Percentiles rank a stretch among this genome's conserved stretches.
Conservation (phyloP, 345 rosid genomes). For the Carallia pectinifolia region DNA sequence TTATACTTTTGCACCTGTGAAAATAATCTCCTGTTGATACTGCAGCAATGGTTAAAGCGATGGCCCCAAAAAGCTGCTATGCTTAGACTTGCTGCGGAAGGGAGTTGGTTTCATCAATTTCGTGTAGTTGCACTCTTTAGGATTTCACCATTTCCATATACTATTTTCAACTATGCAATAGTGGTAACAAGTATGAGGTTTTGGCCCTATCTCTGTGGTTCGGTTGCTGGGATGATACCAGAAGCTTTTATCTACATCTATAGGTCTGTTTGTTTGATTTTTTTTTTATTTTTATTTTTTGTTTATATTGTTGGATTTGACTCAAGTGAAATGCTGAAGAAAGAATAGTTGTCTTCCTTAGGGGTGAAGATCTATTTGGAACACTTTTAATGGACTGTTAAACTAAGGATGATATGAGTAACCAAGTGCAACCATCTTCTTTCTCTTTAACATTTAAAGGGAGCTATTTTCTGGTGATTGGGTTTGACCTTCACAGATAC, state of each 20-base stretch:
- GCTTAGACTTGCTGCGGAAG: constrained; percentile 86
- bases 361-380: too few species aligned
- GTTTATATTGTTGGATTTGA: background rate
- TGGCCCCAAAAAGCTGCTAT: constrained; percentile 91
- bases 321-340: background rate
- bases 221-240: constrained; percentile 92
- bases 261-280: constrained; percentile 43
- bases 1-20: background rate
- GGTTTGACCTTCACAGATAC: too few species aligned
- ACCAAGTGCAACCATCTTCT: too few species aligned
- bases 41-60: constrained; percentile 88
- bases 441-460: too few species aligned
- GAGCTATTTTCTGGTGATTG: too few species aligned
- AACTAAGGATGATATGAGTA: too few species aligned
- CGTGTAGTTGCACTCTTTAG: constrained; percentile 87
- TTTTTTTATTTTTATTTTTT: background rate
- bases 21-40: constrained; percentile 11
- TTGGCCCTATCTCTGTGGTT: constrained; percentile 90
- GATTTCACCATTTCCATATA: constrained; percentile 97
- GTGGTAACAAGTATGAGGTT: constrained; percentile 83
- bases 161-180: constrained; percentile 91
- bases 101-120: constrained; percentile 96
- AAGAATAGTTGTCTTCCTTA: too few species aligned
- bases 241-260: constrained; percentile 96
- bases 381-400: too few species aligned